A percentile compares a stretch with the other conserved stretches of the same genome.
Conservation (phyloP, 2,329 filamentous ascomycete genomes). For the Colletotrichum paranaense region DNA sequence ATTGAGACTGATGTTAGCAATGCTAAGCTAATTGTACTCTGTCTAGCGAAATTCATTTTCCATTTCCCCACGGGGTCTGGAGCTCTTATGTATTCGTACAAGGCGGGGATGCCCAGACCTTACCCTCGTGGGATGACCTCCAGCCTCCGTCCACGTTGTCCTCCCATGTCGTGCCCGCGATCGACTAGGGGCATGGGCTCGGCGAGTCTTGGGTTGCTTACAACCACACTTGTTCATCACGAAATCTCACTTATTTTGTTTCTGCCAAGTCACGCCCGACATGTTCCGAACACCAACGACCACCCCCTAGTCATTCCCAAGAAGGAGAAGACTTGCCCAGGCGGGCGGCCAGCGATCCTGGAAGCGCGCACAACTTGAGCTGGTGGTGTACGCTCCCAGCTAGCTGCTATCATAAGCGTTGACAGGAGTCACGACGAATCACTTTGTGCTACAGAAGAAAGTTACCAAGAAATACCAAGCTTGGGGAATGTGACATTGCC, state of each 20-base stretch:
- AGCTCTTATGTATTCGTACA: slow-evolving; percentile 20
- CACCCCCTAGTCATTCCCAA: neutral
- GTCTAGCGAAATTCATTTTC: neutral
- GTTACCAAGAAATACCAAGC: slow-evolving; percentile 19
- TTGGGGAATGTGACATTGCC: slow-evolving; percentile 4
- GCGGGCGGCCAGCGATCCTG: slow-evolving; percentile 1
- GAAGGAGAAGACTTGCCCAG: neutral
- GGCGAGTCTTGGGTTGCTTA: neutral
- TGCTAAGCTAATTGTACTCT: slow-evolving; percentile 3
- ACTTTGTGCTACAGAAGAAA: slow-evolving; percentile 9
- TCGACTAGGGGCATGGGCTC: slow-evolving; percentile 2
- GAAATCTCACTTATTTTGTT: neutral
- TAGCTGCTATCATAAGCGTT: neutral
- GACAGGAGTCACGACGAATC: neutral
- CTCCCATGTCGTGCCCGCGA: slow-evolving; percentile 7
- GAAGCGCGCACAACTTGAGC: neutral
- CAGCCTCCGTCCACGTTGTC: neutral
- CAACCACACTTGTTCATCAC: neutral
- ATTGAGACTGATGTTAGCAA: neutral
- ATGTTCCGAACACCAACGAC: slow-evolving; percentile 30
- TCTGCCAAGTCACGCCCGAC: slow-evolving; percentile 29
- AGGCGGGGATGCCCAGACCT: slow-evolving; percentile 21
- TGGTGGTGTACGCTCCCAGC: neutral
- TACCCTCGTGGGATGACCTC: neutral
- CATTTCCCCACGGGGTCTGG: neutral